phyloP scores from a whole-genome alignment of 2,329 filamentous ascomycete genomes.

The Ophiocordyceps camponoti-saundersi region DNA sequence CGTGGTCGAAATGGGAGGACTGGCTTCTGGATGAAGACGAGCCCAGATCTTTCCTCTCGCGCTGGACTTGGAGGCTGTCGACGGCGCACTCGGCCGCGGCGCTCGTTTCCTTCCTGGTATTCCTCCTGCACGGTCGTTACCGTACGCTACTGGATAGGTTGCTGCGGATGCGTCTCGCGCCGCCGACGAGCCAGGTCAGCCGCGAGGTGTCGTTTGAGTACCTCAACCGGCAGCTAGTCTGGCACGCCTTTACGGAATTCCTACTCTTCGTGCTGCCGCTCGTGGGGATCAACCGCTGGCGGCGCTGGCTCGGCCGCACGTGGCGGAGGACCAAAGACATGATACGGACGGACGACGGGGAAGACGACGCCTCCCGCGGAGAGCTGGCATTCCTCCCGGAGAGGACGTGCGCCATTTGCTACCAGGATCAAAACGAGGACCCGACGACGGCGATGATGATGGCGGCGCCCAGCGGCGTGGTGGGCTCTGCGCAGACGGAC shows the following conservation, averaged over 20 bases:
- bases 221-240: conserved; percentile 90
- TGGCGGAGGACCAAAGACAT: conserved; percentile 67
- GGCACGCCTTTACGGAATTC: conserved; percentile 99
- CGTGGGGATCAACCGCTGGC: conserved; percentile 88
- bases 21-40: conserved; percentile 57
- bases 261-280: conserved; percentile 92
- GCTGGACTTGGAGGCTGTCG: conserved; percentile 50
- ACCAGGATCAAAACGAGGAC: conserved; percentile 71
- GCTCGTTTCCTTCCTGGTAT: conserved; percentile 74
- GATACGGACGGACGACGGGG: conserved; percentile 29
- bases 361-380: conserved; percentile 40
- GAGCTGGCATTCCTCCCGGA: conserved; percentile 79
- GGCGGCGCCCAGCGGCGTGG: conserved; percentile 57
- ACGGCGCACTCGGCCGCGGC: conserved; percentile 68
- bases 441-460: conserved; percentile 56
- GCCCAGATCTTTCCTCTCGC: conserved; percentile 39
- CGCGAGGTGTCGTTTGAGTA: conserved; percentile 96
- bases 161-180: conserved; percentile 68
- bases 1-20: conserved; percentile 82
- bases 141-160: conserved; percentile 77
- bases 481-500: conserved; percentile 80
- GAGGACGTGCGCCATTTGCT: conserved; percentile 91
- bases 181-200: conserved; percentile 69
- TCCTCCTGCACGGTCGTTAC: conserved; percentile 80
- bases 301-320: conserved; percentile 70